These are phyloP conservation scores for Pythium utonaiense DNA, from an alignment of 352 stramenopile genomes.

Conservation along the genomic window DNA sequence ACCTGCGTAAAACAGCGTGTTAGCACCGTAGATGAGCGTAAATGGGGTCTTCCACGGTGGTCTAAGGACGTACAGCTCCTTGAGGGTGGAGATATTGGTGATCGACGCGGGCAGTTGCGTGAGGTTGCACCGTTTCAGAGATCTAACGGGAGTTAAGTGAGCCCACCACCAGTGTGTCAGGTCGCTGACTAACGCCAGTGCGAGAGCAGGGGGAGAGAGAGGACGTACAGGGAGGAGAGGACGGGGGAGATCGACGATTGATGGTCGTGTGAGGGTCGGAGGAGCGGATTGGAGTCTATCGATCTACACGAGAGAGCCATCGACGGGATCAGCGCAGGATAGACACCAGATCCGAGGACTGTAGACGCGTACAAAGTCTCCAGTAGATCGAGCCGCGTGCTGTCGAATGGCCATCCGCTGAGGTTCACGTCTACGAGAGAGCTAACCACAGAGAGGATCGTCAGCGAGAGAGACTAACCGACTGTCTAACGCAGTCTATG, in stretches of 20 bases:
- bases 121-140: neutral
- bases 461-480: too few species aligned
- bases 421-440: slow-evolving; percentile 4
- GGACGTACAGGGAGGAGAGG: slow-evolving; percentile 3
- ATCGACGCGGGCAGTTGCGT: neutral
- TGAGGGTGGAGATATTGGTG: neutral
- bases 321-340: neutral
- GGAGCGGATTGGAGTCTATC: slow-evolving; percentile 6
- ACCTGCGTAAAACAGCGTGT: neutral
- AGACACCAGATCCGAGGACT: neutral
- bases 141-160: neutral
- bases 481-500: too few species aligned
- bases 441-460: slow-evolving; percentile 5
- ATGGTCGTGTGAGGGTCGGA: neutral
- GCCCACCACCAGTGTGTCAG: too few species aligned
- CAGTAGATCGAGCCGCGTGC: neutral
- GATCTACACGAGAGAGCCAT: slow-evolving; percentile 1
- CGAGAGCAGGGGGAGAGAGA: too few species aligned
- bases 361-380: slow-evolving; percentile 7
- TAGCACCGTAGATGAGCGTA: too few species aligned
- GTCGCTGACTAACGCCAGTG: too few species aligned
- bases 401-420: neutral
- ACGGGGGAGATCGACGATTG: neutral
- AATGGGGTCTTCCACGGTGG: too few species aligned
- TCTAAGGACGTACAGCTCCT: neutral